These are phyloP conservation scores for Jacaranda mimosifolia DNA, from an alignment of 257 asterid species.

Conservation along the genomic window DNA sequence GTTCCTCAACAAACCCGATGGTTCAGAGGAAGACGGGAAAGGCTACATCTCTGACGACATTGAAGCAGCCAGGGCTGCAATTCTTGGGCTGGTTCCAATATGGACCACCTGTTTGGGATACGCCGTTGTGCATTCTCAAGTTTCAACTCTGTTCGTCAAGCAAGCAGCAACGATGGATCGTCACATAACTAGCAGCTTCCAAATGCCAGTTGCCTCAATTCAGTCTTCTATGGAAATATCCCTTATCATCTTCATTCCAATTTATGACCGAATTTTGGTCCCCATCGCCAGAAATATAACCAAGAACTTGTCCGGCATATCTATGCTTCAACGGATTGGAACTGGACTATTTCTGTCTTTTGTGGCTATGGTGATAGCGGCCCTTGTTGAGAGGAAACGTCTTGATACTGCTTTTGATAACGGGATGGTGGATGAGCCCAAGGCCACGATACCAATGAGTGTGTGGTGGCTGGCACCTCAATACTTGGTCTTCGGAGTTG, in stretches of 20 bases:
- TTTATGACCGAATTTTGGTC: constrained; percentile 52
- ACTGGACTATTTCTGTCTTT: constrained; percentile 44
- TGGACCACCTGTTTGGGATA: constrained; percentile 44
- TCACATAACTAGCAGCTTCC: neutral
- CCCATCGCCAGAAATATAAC: constrained; percentile 49
- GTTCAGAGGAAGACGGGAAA: constrained; percentile 31
- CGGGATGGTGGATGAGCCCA: constrained; percentile 46
- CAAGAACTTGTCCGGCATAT: constrained; percentile 49
- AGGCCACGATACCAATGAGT: constrained; percentile 52
- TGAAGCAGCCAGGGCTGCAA: constrained; percentile 1
- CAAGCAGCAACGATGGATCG: constrained; percentile 48
- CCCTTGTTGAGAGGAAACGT: constrained; percentile 51
- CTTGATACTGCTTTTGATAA: constrained; percentile 43
- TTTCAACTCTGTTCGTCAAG: constrained; percentile 44
- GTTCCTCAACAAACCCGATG: constrained; percentile 9
- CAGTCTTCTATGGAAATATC: constrained; percentile 37
- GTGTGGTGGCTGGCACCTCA: constrained; percentile 70
- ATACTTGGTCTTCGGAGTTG: constrained; percentile 47
- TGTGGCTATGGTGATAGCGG: constrained; percentile 48
- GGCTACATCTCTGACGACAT: neutral
- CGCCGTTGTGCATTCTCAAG: constrained; percentile 37
- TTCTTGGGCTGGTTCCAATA: constrained; percentile 42
- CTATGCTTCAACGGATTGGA: constrained; percentile 54
- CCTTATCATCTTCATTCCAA: constrained; percentile 38
- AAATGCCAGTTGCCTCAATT: constrained; percentile 47